phyloP scores from a whole-genome alignment of 1,139 yeast species.

The Pneumocystis canis region DNA sequence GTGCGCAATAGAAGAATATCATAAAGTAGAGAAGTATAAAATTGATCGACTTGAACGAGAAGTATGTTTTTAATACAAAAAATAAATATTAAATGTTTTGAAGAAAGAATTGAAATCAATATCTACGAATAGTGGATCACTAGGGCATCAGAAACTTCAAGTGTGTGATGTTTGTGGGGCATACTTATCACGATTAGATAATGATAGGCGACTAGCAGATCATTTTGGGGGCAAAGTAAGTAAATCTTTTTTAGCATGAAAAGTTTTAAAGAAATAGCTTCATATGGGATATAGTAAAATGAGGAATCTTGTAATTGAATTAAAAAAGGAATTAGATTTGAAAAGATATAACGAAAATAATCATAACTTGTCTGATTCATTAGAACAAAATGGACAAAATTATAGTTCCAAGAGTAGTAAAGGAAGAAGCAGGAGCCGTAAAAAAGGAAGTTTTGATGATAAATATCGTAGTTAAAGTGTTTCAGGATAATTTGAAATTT shows the following conservation, averaged over 20 bases:
- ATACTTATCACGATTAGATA: conserved; percentile 70
- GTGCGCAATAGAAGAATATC: conserved; percentile 36
- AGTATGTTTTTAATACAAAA: conserved; percentile 30
- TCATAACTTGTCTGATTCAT: background rate
- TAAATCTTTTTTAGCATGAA: background rate
- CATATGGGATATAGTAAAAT: conserved; percentile 1
- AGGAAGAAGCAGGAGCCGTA: background rate
- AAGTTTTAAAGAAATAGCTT: background rate
- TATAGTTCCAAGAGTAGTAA: background rate
- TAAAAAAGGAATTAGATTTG: background rate
- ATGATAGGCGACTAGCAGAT: conserved; percentile 78
- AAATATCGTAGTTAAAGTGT: background rate
- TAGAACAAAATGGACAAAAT: background rate
- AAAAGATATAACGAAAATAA: background rate
- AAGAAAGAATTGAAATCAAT: conserved; percentile 19
- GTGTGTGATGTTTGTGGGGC: conserved; percentile 91
- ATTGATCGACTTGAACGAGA: conserved; percentile 16
- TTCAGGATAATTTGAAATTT: background rate
- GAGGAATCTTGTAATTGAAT: background rate
- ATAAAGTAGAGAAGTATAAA: conserved; percentile 30
- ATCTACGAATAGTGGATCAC: conserved; percentile 65
- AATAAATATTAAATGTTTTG: background rate
- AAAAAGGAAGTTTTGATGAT: background rate
- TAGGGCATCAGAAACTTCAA: conserved; percentile 80
- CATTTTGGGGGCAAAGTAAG: conserved; percentile 60